phyloP scores from a whole-genome alignment of 192 early-diverging fungal species.

The Gaertneriomyces sp. region DNA sequence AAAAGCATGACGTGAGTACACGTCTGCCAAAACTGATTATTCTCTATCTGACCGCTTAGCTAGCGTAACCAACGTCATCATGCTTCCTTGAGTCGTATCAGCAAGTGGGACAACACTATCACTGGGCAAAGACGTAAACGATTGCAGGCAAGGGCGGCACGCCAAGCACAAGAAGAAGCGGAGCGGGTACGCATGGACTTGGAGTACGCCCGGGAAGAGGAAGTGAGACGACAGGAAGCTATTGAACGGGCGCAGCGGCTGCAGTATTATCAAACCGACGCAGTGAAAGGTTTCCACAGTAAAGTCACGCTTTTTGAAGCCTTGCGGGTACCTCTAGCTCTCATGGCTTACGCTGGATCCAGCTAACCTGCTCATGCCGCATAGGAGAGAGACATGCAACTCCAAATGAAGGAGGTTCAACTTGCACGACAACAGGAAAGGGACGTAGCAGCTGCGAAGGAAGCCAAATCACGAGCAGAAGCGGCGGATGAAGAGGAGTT shows the following conservation, averaged over 20 bases:
- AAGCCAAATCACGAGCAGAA: background rate
- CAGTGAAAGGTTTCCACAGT: constrained; percentile 43
- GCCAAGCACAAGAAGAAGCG: constrained; percentile 34
- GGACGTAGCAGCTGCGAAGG: constrained; percentile 3
- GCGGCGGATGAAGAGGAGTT: constrained; percentile 4
- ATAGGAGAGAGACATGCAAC: constrained; percentile 43
- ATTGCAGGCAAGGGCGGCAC: constrained; percentile 22
- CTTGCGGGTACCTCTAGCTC: constrained; percentile 15
- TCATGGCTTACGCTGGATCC: background rate
- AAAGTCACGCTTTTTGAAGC: constrained; percentile 37
- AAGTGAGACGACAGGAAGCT: constrained; percentile 21
- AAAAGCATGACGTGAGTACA: constrained; percentile 28
- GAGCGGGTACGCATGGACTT: constrained; percentile 26
- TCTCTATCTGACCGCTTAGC: background rate
- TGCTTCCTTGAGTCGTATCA: constrained; percentile 31
- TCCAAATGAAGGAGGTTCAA: constrained; percentile 28
- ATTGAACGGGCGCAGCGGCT: constrained; percentile 42
- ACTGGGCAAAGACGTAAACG: constrained; percentile 34
- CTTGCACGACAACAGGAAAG: background rate
- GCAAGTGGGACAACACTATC: constrained; percentile 43
- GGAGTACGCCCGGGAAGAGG: constrained; percentile 33
- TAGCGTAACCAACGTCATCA: constrained; percentile 31
- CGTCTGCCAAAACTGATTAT: background rate
- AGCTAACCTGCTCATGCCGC: background rate
- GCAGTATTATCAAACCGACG: constrained; percentile 43